These are phyloP conservation scores for Syncephalastrum monosporum DNA, from an alignment of 371 early-diverging fungal genomes.

Conservation along the genomic window DNA sequence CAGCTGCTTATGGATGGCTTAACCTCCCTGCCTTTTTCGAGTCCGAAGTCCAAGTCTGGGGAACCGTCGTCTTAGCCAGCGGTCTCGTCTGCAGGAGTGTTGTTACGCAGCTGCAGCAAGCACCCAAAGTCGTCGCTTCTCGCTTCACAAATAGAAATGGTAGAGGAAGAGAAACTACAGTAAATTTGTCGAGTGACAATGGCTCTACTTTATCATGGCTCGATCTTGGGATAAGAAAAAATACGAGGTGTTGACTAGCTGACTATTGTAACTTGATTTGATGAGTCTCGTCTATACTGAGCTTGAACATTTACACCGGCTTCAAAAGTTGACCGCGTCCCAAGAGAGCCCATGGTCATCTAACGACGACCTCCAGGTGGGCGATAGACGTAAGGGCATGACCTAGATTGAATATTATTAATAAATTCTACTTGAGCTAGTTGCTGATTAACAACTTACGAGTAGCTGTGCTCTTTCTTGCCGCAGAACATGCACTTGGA, in stretches of 20 bases:
- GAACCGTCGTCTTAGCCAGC: slow-evolving; percentile 25
- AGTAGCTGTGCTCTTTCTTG: slow-evolving; percentile 5
- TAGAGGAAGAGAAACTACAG: slow-evolving; percentile 19
- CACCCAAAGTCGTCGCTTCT: background rate
- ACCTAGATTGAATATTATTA: background rate
- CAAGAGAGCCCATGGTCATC: background rate
- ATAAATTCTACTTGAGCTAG: too few relatives aligned
- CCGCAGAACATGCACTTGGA: slow-evolving; percentile 9
- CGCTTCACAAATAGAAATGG: background rate
- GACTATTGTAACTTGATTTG: too few relatives aligned
- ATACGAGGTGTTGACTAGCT: too few relatives aligned
- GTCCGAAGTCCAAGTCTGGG: slow-evolving; percentile 40
- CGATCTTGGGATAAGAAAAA: background rate
- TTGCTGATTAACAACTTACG: background rate
- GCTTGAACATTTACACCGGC: too few relatives aligned
- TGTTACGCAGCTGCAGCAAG: slow-evolving; percentile 18
- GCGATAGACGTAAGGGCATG: slow-evolving; percentile 7
- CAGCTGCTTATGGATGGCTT: slow-evolving; percentile 22
- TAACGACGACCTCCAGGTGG: slow-evolving; percentile 4
- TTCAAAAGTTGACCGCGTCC: too few relatives aligned
- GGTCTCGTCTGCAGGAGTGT: slow-evolving; percentile 32
- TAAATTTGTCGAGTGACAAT: background rate
- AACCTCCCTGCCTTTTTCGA: slow-evolving; percentile 18
- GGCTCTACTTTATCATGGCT: background rate
- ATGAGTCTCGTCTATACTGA: too few relatives aligned